phyloP scores from a whole-genome alignment of 306 rosid genomes.

The Lupinus albus region DNA sequence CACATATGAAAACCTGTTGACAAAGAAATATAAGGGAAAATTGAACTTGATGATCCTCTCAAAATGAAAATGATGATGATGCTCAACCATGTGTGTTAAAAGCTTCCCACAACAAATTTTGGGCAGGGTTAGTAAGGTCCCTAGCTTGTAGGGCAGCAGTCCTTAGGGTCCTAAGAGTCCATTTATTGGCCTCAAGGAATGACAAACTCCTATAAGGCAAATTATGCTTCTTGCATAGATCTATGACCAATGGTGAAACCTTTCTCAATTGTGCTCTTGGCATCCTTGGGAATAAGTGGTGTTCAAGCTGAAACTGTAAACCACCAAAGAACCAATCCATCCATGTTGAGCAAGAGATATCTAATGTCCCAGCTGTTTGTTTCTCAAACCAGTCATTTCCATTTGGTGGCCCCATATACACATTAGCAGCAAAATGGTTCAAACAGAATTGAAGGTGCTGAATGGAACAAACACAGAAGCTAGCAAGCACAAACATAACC shows the following conservation, averaged over 20 bases:
- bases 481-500: conserved; percentile 61
- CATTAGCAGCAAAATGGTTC: conserved; percentile 72
- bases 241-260: conserved; percentile 66
- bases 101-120: conserved; percentile 76
- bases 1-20: neutral
- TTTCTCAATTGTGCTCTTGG: conserved; percentile 73
- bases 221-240: conserved; percentile 76
- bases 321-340: conserved; percentile 92
- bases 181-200: conserved; percentile 60
- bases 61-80: neutral
- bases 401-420: conserved; percentile 63
- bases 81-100: conserved; percentile 67
- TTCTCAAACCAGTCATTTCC: conserved; percentile 81
- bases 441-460: conserved; percentile 74
- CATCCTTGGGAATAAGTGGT: conserved; percentile 65
- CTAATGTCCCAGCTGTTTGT: conserved; percentile 68
- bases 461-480: conserved; percentile 62
- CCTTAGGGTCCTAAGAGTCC: conserved; percentile 59
- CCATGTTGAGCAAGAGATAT: conserved; percentile 63
- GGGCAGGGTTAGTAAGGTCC: conserved; percentile 38
- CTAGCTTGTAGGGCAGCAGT: conserved; percentile 68
- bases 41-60: neutral
- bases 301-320: conserved; percentile 70
- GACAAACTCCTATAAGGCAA: conserved; percentile 70
- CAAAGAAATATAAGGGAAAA: neutral